A percentile compares a stretch with the other conserved stretches of the same genome.
These are phyloP conservation scores for Aspergillus campestris DNA, from an alignment of 495 filamentous ascomycete genomes.

Conservation along the genomic window DNA sequence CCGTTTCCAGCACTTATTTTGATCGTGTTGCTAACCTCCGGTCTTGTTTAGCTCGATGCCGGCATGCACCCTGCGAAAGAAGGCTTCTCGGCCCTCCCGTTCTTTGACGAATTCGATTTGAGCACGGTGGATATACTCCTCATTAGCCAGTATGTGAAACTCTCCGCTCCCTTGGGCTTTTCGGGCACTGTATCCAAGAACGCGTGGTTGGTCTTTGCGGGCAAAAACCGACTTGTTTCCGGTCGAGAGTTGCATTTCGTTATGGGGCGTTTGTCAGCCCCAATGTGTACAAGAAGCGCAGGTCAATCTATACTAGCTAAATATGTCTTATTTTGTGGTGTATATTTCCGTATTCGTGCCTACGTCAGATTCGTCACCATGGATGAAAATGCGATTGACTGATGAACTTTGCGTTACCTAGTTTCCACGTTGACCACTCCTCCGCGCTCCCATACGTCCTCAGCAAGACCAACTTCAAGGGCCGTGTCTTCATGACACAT, in stretches of 20 bases:
- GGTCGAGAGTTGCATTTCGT: background rate
- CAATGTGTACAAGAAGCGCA: constrained; percentile 28
- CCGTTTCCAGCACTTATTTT: background rate
- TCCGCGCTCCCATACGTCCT: constrained; percentile 94
- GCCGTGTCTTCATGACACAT: constrained; percentile 97
- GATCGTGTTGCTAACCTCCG: constrained; percentile 12
- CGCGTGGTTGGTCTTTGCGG: constrained; percentile 1
- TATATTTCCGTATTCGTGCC: constrained; percentile 17
- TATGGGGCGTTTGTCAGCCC: constrained; percentile 6
- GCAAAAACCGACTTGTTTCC: background rate
- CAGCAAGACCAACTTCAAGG: constrained; percentile 94
- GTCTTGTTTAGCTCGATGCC: constrained; percentile 67
- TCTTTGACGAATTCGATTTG: constrained; percentile 97
- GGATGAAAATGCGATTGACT: constrained; percentile 11
- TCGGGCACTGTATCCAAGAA: constrained; percentile 3
- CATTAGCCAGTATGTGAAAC: constrained; percentile 84
- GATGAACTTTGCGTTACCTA: constrained; percentile 24
- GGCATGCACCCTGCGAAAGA: constrained; percentile 97
- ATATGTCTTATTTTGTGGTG: constrained; percentile 10
- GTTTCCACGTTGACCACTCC: constrained; percentile 97
- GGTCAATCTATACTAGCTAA: constrained; percentile 20
- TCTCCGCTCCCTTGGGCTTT: constrained; percentile 10
- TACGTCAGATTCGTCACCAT: background rate
- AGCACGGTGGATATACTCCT: constrained; percentile 94
- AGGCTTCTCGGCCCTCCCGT: constrained; percentile 84